Conservation (phyloP, 345 rosid genomes). For the Excoecaria agallocha region DNA sequence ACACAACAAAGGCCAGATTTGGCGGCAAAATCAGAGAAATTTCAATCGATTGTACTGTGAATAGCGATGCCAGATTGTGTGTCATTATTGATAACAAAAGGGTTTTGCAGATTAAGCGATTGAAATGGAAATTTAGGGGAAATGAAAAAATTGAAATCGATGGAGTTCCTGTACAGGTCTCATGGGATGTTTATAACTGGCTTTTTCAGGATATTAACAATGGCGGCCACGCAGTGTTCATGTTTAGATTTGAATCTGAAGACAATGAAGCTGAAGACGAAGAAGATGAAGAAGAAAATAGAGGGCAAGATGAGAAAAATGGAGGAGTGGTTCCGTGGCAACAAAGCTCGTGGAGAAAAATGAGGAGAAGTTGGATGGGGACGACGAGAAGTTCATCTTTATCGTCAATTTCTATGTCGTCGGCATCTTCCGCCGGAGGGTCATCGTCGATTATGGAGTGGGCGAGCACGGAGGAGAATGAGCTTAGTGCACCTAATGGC, state of each 20-base stretch:
- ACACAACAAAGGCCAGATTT: conserved; percentile 59
- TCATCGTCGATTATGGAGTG: conserved; percentile 84
- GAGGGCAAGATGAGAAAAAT: conserved; percentile 10
- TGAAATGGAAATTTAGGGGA: conserved; percentile 94
- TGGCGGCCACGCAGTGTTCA: conserved; percentile 68
- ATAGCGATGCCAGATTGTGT: conserved; percentile 58
- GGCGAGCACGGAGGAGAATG: conserved; percentile 75
- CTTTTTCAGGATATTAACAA: conserved; percentile 50
- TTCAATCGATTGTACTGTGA: conserved; percentile 58
- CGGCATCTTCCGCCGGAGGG: conserved; percentile 74
- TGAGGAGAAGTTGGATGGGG: conserved; percentile 65
- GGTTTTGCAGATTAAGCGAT: conserved; percentile 66
- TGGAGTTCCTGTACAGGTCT: conserved; percentile 66
- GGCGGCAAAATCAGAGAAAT: conserved; percentile 72
- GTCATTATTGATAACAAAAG: conserved; percentile 52
- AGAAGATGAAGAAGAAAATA: not conserved
- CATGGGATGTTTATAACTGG: conserved; percentile 98
- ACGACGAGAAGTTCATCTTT: conserved; percentile 69
- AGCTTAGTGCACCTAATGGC: conserved; percentile 53
- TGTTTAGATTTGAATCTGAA: conserved; percentile 71
- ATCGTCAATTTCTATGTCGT: conserved; percentile 79
- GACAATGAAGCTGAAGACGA: conserved; percentile 27
- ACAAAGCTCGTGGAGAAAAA: conserved; percentile 59
- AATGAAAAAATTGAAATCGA: conserved; percentile 75
- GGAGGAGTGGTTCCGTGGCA: conserved; percentile 40